phyloP scores from a whole-genome alignment of 2,329 filamentous ascomycete species.

The Colletotrichum liaoningense region DNA sequence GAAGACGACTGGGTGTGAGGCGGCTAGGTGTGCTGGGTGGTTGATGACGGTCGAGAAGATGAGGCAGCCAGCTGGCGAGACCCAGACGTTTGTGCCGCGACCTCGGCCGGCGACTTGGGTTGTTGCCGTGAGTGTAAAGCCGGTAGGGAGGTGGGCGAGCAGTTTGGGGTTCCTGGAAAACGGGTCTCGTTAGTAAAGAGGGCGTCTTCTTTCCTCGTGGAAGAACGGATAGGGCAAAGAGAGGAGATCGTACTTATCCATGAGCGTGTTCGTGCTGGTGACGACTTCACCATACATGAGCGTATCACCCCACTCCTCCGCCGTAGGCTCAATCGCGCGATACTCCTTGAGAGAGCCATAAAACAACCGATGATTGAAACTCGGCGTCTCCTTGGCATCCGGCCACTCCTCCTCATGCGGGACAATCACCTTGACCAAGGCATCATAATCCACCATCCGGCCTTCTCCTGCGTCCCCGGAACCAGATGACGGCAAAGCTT shows the following conservation, averaged over 20 bases:
- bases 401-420: constrained; percentile 78
- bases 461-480: constrained; percentile 50
- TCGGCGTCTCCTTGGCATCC: constrained; percentile 78
- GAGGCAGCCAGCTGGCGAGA: constrained; percentile 86
- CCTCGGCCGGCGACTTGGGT: constrained; percentile 90
- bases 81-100: constrained; percentile 93
- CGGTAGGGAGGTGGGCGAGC: constrained; percentile 80
- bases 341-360: constrained; percentile 79
- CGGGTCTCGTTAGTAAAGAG: rapidly evolving
- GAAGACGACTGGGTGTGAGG: constrained; percentile 86
- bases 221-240: too few species aligned
- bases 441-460: constrained; percentile 79
- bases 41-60: constrained; percentile 91
- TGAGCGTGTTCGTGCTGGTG: constrained; percentile 91
- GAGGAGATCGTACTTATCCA: constrained; percentile 76
- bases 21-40: constrained; percentile 79
- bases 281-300: constrained; percentile 92
- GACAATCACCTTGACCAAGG: constrained; percentile 78
- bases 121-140: constrained; percentile 89
- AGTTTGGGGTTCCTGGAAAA: constrained; percentile 77
- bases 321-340: constrained; percentile 65
- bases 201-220: too few species aligned
- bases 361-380: constrained; percentile 86
- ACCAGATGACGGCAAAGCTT: constrained; percentile 54
- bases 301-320: constrained; percentile 77